Percentiles rank a stretch among this genome's conserved stretches.
Conservation (phyloP, 192 early-diverging fungal genomes). For the Diversispora eburnea region DNA sequence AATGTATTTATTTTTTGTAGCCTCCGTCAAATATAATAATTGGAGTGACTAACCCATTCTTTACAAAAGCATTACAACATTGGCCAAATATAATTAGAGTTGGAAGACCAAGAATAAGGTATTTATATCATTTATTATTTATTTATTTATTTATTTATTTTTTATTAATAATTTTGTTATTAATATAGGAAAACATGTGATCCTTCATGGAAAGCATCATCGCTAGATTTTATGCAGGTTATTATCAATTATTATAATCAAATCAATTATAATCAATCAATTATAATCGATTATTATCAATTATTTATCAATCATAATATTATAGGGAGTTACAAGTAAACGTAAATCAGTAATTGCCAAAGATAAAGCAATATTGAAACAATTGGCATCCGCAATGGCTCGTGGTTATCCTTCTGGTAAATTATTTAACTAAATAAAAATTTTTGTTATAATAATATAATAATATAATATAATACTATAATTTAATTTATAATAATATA, state of each 20-base stretch:
- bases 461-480: background rate
- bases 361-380: constrained; percentile 78
- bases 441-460: background rate
- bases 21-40: constrained; percentile 80
- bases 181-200: background rate
- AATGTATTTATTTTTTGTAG: constrained; percentile 33
- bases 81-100: constrained; percentile 83
- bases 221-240: constrained; percentile 52
- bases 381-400: constrained; percentile 67
- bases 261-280: background rate
- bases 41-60: constrained; percentile 94
- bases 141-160: background rate
- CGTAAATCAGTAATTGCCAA: constrained; percentile 77
- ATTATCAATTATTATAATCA: background rate
- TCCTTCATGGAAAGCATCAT: constrained; percentile 10
- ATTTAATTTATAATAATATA: too few species aligned
- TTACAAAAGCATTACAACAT: constrained; percentile 82
- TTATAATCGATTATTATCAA: background rate
- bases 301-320: constrained; percentile 26
- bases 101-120: constrained; percentile 32
- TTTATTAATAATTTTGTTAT: background rate
- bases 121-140: background rate
- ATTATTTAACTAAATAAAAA: constrained; percentile 5
- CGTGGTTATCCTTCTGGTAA: constrained; percentile 64
- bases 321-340: constrained; percentile 54